phyloP scores from a whole-genome alignment of 2,329 filamentous ascomycete genomes.

The Botryotinia globosa region DNA sequence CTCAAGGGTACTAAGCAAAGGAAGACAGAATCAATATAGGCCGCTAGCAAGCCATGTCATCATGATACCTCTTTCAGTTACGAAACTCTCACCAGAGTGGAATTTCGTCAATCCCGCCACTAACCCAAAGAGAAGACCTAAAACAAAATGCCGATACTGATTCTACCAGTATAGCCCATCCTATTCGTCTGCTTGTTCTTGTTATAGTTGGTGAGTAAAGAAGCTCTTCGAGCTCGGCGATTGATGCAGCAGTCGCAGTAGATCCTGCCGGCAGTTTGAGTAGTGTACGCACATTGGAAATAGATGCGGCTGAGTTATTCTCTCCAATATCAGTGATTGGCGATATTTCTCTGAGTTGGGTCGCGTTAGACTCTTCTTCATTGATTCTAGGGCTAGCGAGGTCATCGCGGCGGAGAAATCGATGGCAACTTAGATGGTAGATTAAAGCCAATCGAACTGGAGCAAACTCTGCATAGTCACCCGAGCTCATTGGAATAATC shows the following conservation, averaged over 20 bases:
- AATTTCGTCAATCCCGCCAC: background rate
- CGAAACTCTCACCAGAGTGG: background rate
- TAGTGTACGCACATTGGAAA: background rate
- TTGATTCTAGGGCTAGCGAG: background rate
- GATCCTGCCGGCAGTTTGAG: background rate
- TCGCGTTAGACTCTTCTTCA: background rate
- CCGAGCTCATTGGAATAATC: background rate
- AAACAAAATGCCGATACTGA: background rate
- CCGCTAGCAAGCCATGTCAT: constrained; percentile 2
- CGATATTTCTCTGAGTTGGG: background rate
- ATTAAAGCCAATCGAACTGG: background rate
- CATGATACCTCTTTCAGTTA: constrained; percentile 5
- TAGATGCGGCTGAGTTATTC: background rate
- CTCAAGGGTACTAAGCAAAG: background rate
- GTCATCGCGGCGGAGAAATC: background rate
- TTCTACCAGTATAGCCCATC: background rate
- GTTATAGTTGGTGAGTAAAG: background rate
- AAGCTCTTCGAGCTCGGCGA: background rate
- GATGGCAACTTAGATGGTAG: background rate
- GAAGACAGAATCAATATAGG: background rate
- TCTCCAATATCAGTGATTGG: background rate
- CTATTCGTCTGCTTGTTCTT: background rate
- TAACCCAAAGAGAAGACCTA: background rate
- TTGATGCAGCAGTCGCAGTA: background rate
- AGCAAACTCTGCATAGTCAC: background rate